Percentiles rank a stretch among this genome's conserved stretches.
These are phyloP conservation scores for Bryum argenteum DNA, from an alignment of 225 moss, liverwort and hornwort genomes.

Conservation along the genomic window DNA sequence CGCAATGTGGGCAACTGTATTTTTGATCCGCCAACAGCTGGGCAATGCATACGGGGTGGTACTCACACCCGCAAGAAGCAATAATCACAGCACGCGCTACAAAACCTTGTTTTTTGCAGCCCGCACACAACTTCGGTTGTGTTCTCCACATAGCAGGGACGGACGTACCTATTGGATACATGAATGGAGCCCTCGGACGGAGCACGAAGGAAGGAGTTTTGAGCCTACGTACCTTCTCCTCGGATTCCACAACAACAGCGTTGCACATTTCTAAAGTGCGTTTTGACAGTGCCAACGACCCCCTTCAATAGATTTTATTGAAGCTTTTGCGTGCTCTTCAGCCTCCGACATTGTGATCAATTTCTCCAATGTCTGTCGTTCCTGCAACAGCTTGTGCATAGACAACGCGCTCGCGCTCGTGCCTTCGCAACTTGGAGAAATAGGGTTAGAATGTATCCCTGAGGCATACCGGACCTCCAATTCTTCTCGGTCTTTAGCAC, in stretches of 20 bases:
- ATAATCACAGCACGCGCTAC: background rate
- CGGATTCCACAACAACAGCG: accelerated
- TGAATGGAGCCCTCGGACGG: background rate
- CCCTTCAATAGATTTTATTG: no score
- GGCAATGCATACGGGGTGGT: no score
- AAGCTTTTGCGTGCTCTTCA: no score
- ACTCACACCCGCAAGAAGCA: no score
- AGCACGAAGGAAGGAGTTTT: background rate
- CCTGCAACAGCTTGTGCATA: background rate
- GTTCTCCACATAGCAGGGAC: background rate
- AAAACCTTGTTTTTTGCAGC: background rate
- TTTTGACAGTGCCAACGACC: accelerated
- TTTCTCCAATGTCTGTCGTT: background rate
- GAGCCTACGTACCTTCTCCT: background rate
- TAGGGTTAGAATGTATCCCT: no score
- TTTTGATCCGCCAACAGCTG: no score
- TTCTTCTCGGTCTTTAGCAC: background rate
- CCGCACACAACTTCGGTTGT: background rate
- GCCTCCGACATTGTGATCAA: no score
- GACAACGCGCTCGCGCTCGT: background rate
- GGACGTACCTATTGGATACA: background rate
- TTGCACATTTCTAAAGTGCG: accelerated
- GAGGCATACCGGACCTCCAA: no score
- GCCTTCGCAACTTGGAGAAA: no score
- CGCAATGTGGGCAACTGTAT: background rate